Conservation (phyloP, 495 filamentous ascomycete genomes). For the Lentithecium fluviatile region DNA sequence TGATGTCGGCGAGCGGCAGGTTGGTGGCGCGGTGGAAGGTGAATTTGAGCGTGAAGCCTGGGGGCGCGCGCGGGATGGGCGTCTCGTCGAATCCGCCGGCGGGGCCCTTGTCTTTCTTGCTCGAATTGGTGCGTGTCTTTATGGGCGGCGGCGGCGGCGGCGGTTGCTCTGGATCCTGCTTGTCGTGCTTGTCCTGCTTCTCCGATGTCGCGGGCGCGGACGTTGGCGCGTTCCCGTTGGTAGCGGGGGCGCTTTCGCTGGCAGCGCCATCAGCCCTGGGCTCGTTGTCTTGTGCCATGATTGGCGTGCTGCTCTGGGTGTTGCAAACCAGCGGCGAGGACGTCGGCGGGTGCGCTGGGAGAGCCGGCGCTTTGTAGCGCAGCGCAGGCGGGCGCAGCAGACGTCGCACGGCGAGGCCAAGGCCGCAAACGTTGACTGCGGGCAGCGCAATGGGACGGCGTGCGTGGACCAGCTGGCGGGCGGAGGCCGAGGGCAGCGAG, state of each 20-base stretch:
- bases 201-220: background rate
- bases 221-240: conserved; percentile 9
- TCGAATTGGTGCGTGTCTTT: conserved; percentile 5
- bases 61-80: conserved; percentile 66
- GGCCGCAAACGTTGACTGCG: too few species aligned
- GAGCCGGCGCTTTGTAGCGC: background rate
- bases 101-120: conserved; percentile 50
- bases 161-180: too few species aligned
- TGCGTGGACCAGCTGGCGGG: too few species aligned
- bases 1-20: conserved; percentile 78
- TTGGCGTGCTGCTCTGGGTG: too few species aligned
- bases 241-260: conserved; percentile 1
- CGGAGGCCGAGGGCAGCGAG: too few species aligned
- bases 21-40: conserved; percentile 78
- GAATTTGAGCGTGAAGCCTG: conserved; percentile 80
- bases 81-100: conserved; percentile 81
- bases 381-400: too few species aligned
- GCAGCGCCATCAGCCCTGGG: background rate
- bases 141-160: conserved; percentile 2
- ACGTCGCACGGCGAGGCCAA: background rate
- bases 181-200: conserved; percentile 7
- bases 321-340: too few species aligned
- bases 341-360: background rate
- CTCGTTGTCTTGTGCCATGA: conserved; percentile 17
- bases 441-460: too few species aligned